phyloP scores from a whole-genome alignment of 148 eudicot genomes.

The Cornus suecica region DNA sequence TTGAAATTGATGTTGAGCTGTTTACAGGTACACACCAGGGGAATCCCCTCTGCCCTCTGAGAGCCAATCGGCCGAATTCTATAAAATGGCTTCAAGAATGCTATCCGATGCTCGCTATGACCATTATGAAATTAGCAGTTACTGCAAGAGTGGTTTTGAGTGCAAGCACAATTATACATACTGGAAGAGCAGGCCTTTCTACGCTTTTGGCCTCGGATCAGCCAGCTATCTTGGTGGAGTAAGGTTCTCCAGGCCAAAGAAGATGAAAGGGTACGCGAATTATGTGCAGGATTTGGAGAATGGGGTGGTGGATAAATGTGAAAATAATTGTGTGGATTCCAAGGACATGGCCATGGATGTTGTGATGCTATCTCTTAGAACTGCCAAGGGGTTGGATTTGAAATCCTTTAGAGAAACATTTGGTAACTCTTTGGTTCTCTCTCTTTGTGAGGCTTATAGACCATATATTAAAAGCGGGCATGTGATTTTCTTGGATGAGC shows the following conservation, averaged over 20 bases:
- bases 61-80: slow-evolving; percentile 72
- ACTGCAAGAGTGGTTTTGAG: slow-evolving; percentile 67
- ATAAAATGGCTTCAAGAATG: slow-evolving; percentile 75
- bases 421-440: slow-evolving; percentile 47
- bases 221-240: slow-evolving; percentile 71
- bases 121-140: slow-evolving; percentile 94
- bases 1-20: slow-evolving; percentile 3
- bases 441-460: slow-evolving; percentile 53
- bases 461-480: slow-evolving; percentile 83
- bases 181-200: slow-evolving; percentile 72
- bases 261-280: slow-evolving; percentile 53
- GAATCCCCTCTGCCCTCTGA: slow-evolving; percentile 92
- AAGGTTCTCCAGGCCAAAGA: slow-evolving; percentile 86
- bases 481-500: slow-evolving; percentile 58
- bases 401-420: slow-evolving; percentile 50
- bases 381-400: slow-evolving; percentile 74
- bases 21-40: slow-evolving; percentile 85
- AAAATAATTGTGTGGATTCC: slow-evolving; percentile 24
- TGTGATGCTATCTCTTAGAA: slow-evolving; percentile 88
- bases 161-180: slow-evolving; percentile 87
- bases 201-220: slow-evolving; percentile 86
- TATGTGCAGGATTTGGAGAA: slow-evolving; percentile 67
- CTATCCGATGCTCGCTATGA: slow-evolving; percentile 65
- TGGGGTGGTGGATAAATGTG: slow-evolving; percentile 24
- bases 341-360: slow-evolving; percentile 77